phyloP scores from a whole-genome alignment of 306 rosid species.

The Vigna mungo region DNA sequence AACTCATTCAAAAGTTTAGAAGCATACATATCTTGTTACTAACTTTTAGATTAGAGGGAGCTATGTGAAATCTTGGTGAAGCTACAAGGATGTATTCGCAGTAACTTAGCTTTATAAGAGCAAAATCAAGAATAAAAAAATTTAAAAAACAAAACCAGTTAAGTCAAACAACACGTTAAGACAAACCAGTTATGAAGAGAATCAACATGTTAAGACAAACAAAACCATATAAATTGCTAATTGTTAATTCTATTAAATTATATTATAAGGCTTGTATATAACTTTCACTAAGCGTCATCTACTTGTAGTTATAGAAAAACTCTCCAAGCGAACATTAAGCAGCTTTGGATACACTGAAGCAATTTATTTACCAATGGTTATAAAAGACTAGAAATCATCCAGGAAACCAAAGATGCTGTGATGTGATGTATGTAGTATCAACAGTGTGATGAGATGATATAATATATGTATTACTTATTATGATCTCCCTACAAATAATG shows the following conservation, averaged over 20 bases:
- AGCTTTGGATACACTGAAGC: constrained; percentile 9
- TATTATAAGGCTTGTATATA: not conserved
- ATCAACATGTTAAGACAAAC: not conserved
- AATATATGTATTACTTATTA: no score
- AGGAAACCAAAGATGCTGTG: no score
- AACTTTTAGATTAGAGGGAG: not conserved
- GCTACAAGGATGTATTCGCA: not conserved
- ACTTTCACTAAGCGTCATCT: not conserved
- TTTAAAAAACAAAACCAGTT: constrained; percentile 26
- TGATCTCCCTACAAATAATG: no score
- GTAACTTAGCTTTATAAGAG: not conserved
- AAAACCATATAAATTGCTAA: not conserved
- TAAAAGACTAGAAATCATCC: not conserved
- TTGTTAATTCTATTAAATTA: no score
- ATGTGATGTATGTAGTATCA: no score
- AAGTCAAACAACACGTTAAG: no score
- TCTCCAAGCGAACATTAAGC: not conserved
- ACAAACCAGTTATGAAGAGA: not conserved
- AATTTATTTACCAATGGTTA: constrained; percentile 15
- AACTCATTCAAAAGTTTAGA: not conserved
- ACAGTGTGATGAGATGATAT: no score
- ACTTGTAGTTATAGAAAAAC: not conserved
- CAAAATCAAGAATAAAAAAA: constrained; percentile 15
- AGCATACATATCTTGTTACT: not conserved
- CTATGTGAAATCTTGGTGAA: not conserved